These are phyloP conservation scores for Rosa multiflora DNA, from an alignment of 306 rosid species.

Conservation along the genomic window DNA sequence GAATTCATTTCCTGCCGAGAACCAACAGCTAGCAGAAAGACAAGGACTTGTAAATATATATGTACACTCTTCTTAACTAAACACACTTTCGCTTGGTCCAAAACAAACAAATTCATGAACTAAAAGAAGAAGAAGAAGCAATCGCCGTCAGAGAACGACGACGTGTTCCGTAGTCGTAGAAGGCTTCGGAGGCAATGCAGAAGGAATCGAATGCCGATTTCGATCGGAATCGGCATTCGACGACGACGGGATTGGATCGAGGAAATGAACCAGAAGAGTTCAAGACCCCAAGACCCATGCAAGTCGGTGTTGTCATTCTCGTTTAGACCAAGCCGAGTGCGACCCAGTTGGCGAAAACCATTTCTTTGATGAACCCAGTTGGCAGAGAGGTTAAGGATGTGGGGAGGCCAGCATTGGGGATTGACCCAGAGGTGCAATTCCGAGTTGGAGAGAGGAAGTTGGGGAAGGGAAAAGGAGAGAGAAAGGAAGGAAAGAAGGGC, in stretches of 20 bases:
- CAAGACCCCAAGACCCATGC: slow-evolving; percentile 55
- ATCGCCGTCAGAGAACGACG: slow-evolving; percentile 26
- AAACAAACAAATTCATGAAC: neutral
- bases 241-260: slow-evolving; percentile 33
- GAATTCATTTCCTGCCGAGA: slow-evolving; percentile 44
- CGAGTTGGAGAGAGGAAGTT: neutral
- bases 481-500: slow-evolving; percentile 9
- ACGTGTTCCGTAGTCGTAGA: slow-evolving; percentile 21
- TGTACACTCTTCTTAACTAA: neutral
- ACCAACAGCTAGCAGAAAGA: slow-evolving; percentile 28
- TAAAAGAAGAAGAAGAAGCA: slow-evolving; percentile 13
- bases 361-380: slow-evolving; percentile 15
- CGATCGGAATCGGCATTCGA: slow-evolving; percentile 68
- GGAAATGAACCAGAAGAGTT: slow-evolving; percentile 49
- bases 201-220: slow-evolving; percentile 67
- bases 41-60: neutral
- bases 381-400: too few relatives aligned
- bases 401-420: neutral
- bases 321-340: slow-evolving; percentile 33
- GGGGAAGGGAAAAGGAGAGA: neutral
- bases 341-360: slow-evolving; percentile 43
- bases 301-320: slow-evolving; percentile 36
- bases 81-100: neutral
- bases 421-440: slow-evolving; percentile 27
- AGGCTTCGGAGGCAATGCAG: slow-evolving; percentile 45